Percentiles rank a stretch among this genome's conserved stretches.
phyloP scores from a whole-genome alignment of 345 rosid species.

The Lumnitzera littorea region DNA sequence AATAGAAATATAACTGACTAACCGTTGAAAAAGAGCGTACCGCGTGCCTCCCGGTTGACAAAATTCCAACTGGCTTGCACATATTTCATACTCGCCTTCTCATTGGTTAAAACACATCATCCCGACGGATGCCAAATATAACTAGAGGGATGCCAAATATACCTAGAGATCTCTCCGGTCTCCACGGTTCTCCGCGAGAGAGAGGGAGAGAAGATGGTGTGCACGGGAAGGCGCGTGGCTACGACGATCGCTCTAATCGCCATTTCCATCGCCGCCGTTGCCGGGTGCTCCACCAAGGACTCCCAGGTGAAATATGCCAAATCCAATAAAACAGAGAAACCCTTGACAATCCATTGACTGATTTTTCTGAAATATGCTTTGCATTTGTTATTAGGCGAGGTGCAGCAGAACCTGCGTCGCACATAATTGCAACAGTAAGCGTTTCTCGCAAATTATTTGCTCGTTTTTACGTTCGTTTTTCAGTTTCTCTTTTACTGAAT shows the following conservation, averaged over 20 bases:
- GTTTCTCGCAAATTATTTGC: neutral
- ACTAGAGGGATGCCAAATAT: neutral
- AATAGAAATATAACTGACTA: too few relatives aligned
- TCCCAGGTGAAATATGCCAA: slow-evolving; percentile 27
- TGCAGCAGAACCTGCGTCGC: slow-evolving; percentile 73
- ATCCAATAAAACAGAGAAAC: too few relatives aligned
- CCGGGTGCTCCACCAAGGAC: slow-evolving; percentile 26
- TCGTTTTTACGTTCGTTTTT: neutral
- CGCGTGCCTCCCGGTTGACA: too few relatives aligned
- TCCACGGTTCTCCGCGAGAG: neutral
- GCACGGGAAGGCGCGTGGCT: slow-evolving; percentile 4
- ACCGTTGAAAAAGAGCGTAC: too few relatives aligned
- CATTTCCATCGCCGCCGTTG: slow-evolving; percentile 26
- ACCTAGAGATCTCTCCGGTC: neutral
- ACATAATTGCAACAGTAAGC: slow-evolving; percentile 57
- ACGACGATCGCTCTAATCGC: slow-evolving; percentile 25
- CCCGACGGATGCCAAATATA: too few relatives aligned
- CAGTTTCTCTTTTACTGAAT: neutral
- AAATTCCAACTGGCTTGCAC: too few relatives aligned
- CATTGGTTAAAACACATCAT: neutral
- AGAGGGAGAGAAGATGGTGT: slow-evolving; percentile 17
- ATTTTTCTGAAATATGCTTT: neutral
- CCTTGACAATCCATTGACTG: neutral
- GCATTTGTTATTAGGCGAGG: slow-evolving; percentile 30
- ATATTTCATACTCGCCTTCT: neutral